These are phyloP conservation scores for Taiozyma sp. DNA, from an alignment of 1,139 yeast genomes.

Conservation along the genomic window DNA sequence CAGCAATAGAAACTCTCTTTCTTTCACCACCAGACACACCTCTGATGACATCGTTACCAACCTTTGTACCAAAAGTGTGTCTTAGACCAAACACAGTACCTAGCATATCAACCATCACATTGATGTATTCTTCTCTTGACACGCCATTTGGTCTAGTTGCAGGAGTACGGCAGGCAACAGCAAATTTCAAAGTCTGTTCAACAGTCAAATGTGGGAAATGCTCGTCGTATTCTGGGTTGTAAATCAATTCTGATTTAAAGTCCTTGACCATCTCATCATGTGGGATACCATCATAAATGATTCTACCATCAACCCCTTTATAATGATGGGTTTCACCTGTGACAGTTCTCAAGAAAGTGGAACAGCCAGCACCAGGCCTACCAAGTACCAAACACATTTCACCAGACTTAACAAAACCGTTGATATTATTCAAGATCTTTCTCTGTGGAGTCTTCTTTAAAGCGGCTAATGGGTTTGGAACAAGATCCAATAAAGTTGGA, in stretches of 20 bases:
- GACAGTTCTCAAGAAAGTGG: constrained; percentile 49
- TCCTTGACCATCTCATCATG: constrained; percentile 41
- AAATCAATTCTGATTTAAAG: constrained; percentile 45
- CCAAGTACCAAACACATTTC: constrained; percentile 48
- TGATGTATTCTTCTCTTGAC: constrained; percentile 38
- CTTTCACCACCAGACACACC: constrained; percentile 86
- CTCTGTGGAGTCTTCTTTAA: constrained; percentile 6
- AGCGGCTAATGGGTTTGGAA: constrained; percentile 25
- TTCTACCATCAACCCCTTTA: constrained; percentile 38
- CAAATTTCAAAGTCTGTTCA: constrained; percentile 42
- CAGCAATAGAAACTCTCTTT: constrained; percentile 74
- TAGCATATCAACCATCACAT: constrained; percentile 40
- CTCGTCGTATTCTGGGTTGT: constrained; percentile 46
- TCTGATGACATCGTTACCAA: constrained; percentile 64
- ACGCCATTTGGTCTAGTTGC: constrained; percentile 33
- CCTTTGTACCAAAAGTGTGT: constrained; percentile 62
- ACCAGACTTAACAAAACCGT: constrained; percentile 43
- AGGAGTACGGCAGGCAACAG: constrained; percentile 35
- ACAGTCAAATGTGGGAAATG: constrained; percentile 51
- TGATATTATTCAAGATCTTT: constrained; percentile 28
- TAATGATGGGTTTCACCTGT: constrained; percentile 61
- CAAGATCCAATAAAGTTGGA: constrained; percentile 28
- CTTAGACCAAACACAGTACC: constrained; percentile 53
- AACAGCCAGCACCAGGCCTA: constrained; percentile 53
- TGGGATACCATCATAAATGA: constrained; percentile 44